A percentile compares a stretch with the other conserved stretches of the same genome.
Evolutionary conservation across 1,284 basidiomycete genomes (phyloP).

Genomic region (Papiliotrema nemorosa): DNA sequence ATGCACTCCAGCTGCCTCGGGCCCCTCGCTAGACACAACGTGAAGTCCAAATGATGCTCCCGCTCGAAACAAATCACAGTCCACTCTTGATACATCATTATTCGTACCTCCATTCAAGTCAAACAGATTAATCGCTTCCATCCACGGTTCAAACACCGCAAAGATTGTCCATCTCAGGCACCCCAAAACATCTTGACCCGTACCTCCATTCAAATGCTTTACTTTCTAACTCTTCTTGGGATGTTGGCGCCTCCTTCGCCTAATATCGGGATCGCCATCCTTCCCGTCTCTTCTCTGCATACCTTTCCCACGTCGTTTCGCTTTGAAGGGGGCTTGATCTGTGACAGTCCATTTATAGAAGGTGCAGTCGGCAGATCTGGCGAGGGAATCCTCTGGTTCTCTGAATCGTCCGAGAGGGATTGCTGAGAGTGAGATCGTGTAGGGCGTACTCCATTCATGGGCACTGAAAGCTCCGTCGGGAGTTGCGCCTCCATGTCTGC

Average conservation of each 20-base stretch:
- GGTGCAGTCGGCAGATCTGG: too few species aligned
- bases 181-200: too few species aligned
- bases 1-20: too few species aligned
- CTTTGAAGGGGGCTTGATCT: neutral
- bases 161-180: too few species aligned
- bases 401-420: neutral
- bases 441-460: neutral
- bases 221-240: slow-evolving; percentile 7
- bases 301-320: slow-evolving; percentile 1
- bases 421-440: neutral
- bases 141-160: too few species aligned
- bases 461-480: neutral
- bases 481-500: neutral
- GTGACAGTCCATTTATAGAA: neutral
- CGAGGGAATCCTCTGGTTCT: too few species aligned
- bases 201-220: neutral
- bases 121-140: too few species aligned
- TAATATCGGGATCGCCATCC: slow-evolving; percentile 3
- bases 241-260: slow-evolving; percentile 12
- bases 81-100: too few species aligned
- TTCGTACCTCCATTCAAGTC: too few species aligned
- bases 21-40: too few species aligned
- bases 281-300: neutral
- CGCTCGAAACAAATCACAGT: too few species aligned
- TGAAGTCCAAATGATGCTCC: too few species aligned